phyloP scores from a whole-genome alignment of 345 rosid species.

The Salix purpurea region DNA sequence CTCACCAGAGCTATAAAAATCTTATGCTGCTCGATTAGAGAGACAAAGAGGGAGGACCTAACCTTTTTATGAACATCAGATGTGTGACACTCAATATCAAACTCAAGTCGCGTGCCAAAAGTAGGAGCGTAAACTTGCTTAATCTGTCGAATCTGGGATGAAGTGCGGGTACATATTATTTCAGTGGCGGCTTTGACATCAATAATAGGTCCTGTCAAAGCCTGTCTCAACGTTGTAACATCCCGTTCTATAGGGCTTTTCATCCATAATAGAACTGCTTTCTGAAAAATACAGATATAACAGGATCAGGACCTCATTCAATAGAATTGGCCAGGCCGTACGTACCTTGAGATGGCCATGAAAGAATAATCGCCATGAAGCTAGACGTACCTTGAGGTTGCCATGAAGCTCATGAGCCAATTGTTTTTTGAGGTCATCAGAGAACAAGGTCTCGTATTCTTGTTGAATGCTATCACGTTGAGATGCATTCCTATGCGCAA shows the following conservation, averaged over 20 bases:
- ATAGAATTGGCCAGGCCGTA: background rate
- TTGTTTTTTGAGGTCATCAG: slow-evolving; percentile 44
- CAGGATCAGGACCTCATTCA: background rate
- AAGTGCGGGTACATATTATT: slow-evolving; percentile 49
- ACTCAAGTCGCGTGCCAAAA: slow-evolving; percentile 31
- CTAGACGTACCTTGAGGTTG: slow-evolving; percentile 43
- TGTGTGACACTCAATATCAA: slow-evolving; percentile 45
- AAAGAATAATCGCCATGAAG: background rate
- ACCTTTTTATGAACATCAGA: slow-evolving; percentile 55
- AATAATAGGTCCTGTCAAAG: slow-evolving; percentile 41
- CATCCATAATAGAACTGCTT: slow-evolving; percentile 58
- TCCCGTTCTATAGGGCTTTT: slow-evolving; percentile 47
- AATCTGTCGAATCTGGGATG: slow-evolving; percentile 51
- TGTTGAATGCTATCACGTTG: slow-evolving; percentile 59
- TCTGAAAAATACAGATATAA: slow-evolving; percentile 22
- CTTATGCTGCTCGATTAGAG: background rate
- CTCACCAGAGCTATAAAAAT: background rate
- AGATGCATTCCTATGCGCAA: slow-evolving; percentile 45
- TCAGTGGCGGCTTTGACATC: slow-evolving; percentile 47
- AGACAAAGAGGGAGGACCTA: background rate
- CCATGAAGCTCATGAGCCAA: slow-evolving; percentile 58
- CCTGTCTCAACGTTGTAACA: slow-evolving; percentile 34
- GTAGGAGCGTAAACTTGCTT: slow-evolving; percentile 41
- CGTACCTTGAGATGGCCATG: slow-evolving; percentile 56
- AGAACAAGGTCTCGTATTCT: slow-evolving; percentile 48